Evolutionary conservation across 495 filamentous ascomycete species (phyloP).

Genomic region (Podospora sp.): DNA sequence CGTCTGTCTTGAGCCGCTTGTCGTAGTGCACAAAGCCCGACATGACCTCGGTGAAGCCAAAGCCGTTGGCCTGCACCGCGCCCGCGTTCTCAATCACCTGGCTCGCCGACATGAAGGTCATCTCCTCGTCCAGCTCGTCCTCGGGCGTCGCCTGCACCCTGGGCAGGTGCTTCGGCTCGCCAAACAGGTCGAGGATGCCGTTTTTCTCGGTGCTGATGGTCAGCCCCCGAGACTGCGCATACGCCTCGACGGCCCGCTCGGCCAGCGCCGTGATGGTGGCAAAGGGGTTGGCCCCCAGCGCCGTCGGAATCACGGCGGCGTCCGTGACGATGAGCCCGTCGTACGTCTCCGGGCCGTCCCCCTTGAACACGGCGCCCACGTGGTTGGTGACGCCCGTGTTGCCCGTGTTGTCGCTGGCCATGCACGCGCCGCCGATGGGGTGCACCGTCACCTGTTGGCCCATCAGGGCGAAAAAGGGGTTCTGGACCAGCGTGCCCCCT

Average conservation of each 20-base stretch:
- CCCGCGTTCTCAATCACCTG: conserved; percentile 46
- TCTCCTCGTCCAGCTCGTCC: conserved; percentile 29
- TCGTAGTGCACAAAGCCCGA: conserved; percentile 61
- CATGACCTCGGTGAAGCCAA: conserved; percentile 67
- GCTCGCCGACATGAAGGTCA: conserved; percentile 41
- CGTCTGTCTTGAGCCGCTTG: conserved; percentile 48
- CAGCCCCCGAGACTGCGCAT: conserved; percentile 45
- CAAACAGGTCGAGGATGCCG: conserved; percentile 49
- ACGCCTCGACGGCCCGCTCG: conserved; percentile 60
- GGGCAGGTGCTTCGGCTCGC: conserved; percentile 41
- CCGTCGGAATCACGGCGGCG: conserved; percentile 62
- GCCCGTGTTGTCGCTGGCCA: conserved; percentile 61
- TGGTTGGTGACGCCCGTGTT: conserved; percentile 65
- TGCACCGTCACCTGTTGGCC: conserved; percentile 64
- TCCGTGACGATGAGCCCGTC: conserved; percentile 65
- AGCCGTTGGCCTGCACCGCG: conserved; percentile 49
- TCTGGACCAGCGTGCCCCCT: conserved; percentile 60
- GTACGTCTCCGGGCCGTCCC: conserved; percentile 53
- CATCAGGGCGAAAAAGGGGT: conserved; percentile 57
- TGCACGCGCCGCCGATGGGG: conserved; percentile 68
- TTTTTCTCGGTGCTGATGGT: conserved; percentile 57
- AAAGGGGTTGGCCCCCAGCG: conserved; percentile 70
- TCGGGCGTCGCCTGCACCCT: conserved; percentile 21
- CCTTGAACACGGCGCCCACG: conserved; percentile 60
- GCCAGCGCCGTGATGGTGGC: conserved; percentile 71